Evolutionary conservation across 176 grass and related monocot genomes (phyloP), one percentile per base, ranked within the genome.

Genomic region (Otatea glauca): DNA sequence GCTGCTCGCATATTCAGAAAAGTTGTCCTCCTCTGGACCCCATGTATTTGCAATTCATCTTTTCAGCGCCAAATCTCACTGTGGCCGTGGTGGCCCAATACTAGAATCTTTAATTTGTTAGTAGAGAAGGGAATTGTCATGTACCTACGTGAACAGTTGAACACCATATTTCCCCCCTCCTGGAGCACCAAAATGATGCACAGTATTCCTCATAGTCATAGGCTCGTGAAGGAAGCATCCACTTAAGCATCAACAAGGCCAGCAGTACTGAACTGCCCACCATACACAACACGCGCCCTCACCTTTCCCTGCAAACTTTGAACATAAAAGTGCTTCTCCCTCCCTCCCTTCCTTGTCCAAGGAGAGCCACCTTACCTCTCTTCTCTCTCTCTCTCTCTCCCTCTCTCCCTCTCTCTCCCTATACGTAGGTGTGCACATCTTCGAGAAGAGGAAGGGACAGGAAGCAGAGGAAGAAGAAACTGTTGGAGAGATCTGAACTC

Each of bases 281-380:
- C 29, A 27, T 51, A 80, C 80, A 51, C 67, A 24, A 35, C 69
- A 20, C 65, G 67, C 83, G 45, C 43, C 68, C 88, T 79, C 82
- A 84, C 83, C 75, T 88, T 75, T 72, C 86, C 70, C 27, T 65
- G 20, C 34, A 75, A 1, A 29, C 29, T 29, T 29, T 29, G 29
- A 84, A 80, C 85, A 91, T 91, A 87, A 91, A 91, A 87, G 63
- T 84, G 68, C 43, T 14, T 74, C 70, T 81, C 68, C 73, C 64
- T 88, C 48, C 32, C 68, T 72, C 61, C 9, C 21, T 48, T 43
- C 61, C 68, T 48, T 43, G 38, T 39, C 76, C 61, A 83, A 66
- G 73, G 21, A 66, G 78, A 86, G 37, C 10, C 38, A 17, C 14
- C 74, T 55, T 72, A 41, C 74, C 18, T 15, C 25, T n/a, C n/a